Percentiles rank a stretch among this genome's conserved stretches.
Conservation (phyloP, 805 yeast genomes). For the Candida arabinofermentans region DNA sequence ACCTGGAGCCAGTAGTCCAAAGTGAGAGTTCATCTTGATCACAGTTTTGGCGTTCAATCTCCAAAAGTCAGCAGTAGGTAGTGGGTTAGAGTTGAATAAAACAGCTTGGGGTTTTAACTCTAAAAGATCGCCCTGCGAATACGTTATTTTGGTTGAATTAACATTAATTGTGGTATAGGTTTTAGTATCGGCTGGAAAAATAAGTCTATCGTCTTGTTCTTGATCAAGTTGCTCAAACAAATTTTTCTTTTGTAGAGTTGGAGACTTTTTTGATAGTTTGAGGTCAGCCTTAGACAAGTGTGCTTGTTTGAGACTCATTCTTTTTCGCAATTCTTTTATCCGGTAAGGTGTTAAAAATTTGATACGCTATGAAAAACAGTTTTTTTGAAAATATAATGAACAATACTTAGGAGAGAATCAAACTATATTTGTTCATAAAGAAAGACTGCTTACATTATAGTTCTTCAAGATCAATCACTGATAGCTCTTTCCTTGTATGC, state of each 20-base stretch:
- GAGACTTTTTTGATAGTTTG: slow-evolving; percentile 10
- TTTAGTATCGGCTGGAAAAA: not conserved
- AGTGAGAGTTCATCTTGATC: not conserved
- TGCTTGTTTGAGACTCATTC: not conserved
- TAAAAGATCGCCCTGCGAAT: not conserved
- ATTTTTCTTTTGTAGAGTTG: slow-evolving; percentile 11
- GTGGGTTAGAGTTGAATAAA: slow-evolving; percentile 12
- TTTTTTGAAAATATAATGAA: too few relatives aligned
- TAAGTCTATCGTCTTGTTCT: slow-evolving; percentile 3
- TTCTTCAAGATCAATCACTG: too few relatives aligned
- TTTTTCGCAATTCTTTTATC: not conserved
- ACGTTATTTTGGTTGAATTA: not conserved
- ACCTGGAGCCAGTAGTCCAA: slow-evolving; percentile 1
- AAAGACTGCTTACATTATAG: too few relatives aligned
- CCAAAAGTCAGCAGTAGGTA: slow-evolving; percentile 24
- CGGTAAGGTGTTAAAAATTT: too few relatives aligned
- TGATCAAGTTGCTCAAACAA: slow-evolving; percentile 13
- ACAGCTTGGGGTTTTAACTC: slow-evolving; percentile 7
- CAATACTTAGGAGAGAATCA: too few relatives aligned
- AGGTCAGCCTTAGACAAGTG: slow-evolving; percentile 2
- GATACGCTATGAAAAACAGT: too few relatives aligned
- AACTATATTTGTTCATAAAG: too few relatives aligned
- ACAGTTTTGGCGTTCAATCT: slow-evolving; percentile 18
- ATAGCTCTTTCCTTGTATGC: too few relatives aligned
- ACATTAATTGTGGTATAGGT: not conserved